Evolutionary conservation across 1,284 basidiomycete genomes (phyloP), one percentile per base, ranked within the genome.

Genomic region (Boletellus deceptivus): DNA sequence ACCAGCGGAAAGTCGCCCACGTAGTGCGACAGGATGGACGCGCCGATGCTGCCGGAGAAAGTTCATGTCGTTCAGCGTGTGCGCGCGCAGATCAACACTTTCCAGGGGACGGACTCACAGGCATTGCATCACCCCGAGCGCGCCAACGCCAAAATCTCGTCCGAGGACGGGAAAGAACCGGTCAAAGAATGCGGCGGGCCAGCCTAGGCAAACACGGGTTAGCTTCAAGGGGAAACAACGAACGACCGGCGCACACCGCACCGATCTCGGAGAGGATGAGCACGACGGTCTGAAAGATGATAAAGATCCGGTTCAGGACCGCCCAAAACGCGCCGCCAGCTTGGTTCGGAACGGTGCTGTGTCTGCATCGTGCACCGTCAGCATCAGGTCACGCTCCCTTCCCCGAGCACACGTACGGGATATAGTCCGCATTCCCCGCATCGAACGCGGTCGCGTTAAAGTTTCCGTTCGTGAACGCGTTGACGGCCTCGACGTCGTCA

Each of bases 151-250:
- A 68, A 93, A 91, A 42, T 81, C 76, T 14, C 75, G 76, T 9
- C 92, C 91, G n/a, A 95, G 81, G 41, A 94, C 82, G n/a, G 92
- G 92, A 69, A 95, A 86, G 75, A 77, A 93, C 25, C 77, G 76
- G 55, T 81, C 75, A 72, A 94, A 93, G 72, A 93, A 85, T 11
- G 65, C 59, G 33, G 74, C 67, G 1, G 27, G 27, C 27, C 27
- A 29, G 52, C 84, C 67, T 25, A 25, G 25, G 25, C 25, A 25
- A 25, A 2, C 8, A 9, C 8, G 8, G 25, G 10, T 29, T 13
- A 13, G 29, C 13, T 16, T 16, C 38, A 25, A 7, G 5, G 24
- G 13, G 14, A 31, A 31, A 29, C 13, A 31, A 31, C 3, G 11
- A 13, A 31, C 29, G 29, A 4, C 7, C 9, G 10, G 29, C 9